A percentile compares a stretch with the other conserved stretches of the same genome.
These are phyloP conservation scores for Dunaliella sp. DNA, from an alignment of 139 green algal genomes.

Conservation along the genomic window DNA sequence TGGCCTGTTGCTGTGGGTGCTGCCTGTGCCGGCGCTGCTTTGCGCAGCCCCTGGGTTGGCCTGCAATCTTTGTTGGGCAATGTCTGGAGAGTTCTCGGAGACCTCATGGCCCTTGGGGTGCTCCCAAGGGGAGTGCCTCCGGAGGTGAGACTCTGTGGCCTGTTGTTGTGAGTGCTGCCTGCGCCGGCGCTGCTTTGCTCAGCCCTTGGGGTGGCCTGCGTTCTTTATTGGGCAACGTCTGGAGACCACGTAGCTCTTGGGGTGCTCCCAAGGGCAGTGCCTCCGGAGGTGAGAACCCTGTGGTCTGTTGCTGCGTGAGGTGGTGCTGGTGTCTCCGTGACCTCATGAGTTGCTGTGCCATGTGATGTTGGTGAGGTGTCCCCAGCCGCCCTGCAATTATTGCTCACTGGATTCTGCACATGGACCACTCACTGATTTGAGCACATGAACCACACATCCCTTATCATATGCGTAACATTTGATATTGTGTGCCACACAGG, in stretches of 20 bases:
- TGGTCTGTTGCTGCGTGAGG: too few species aligned
- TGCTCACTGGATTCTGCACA: too few species aligned
- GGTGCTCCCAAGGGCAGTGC: neutral
- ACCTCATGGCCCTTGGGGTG: neutral
- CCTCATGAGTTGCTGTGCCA: too few species aligned
- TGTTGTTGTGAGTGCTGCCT: neutral
- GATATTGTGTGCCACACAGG: neutral
- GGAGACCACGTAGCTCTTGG: neutral
- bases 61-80: neutral
- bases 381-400: too few species aligned
- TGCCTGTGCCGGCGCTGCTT: neutral
- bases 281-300: neutral
- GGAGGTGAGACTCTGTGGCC: too few species aligned
- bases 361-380: too few species aligned
- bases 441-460: too few species aligned
- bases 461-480: too few species aligned
- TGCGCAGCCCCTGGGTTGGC: neutral
- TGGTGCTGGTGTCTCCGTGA: too few species aligned
- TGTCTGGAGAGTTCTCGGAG: neutral
- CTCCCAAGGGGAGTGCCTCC: neutral
- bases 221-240: neutral
- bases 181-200: neutral
- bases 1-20: neutral
- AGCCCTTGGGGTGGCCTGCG: neutral
- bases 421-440: too few species aligned